Percentiles rank a stretch among this genome's conserved stretches.
Conservation (phyloP, 176 grass and related monocot species). For the Carex scoparia region DNA sequence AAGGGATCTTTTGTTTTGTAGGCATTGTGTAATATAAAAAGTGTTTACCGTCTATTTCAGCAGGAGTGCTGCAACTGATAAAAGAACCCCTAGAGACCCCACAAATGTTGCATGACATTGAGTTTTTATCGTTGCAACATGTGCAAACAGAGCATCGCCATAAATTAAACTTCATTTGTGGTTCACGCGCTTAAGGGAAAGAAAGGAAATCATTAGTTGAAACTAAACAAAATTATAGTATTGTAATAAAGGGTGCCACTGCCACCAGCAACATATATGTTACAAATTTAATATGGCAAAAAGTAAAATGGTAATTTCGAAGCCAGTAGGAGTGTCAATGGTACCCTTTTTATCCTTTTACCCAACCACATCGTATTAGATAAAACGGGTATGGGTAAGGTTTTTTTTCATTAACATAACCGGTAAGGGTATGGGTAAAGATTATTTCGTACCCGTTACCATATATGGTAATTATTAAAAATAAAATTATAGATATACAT, state of each 20-base stretch:
- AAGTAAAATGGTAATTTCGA: not conserved
- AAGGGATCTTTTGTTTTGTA: not conserved
- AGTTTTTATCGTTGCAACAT: constrained; percentile 26
- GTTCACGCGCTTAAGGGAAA: constrained; percentile 9
- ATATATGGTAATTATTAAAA: too few species aligned
- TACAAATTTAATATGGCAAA: not conserved
- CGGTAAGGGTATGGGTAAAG: too few species aligned
- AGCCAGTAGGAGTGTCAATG: too few species aligned
- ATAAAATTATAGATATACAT: too few species aligned
- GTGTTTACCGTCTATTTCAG: constrained; percentile 32
- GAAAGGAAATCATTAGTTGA: not conserved
- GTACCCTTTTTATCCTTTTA: too few species aligned
- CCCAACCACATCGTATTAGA: too few species aligned
- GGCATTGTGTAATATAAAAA: not conserved
- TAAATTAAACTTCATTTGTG: constrained; percentile 10
- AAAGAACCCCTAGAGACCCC: constrained; percentile 47
- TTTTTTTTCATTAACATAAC: too few species aligned
- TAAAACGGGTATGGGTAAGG: too few species aligned
- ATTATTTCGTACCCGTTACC: too few species aligned
- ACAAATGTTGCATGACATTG: constrained; percentile 63
- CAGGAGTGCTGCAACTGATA: constrained; percentile 32
- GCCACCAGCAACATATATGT: not conserved
- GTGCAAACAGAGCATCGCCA: constrained; percentile 77
- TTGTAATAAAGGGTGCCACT: not conserved
- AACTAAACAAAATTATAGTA: not conserved